Base-by-base conservation (phyloP, 805 yeast genomes). In the Candida corydali region DNA sequence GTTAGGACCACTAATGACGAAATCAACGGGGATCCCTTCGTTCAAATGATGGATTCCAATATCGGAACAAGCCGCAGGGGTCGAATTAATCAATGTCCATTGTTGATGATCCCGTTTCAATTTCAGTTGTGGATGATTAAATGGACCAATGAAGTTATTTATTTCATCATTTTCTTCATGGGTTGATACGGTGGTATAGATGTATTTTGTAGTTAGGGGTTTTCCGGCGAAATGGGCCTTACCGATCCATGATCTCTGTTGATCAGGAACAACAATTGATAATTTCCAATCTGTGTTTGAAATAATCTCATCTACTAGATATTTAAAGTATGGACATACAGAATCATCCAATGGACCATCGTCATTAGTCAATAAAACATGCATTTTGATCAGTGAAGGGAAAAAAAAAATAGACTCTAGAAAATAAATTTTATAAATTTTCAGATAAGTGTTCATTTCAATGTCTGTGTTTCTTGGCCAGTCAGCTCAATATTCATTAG, bases 11-110 rank as follows among this genome's bases (percentile, higher is more conserved):
- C 95, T 84, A 16, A 93, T 58, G 4, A 93, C 96, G 41, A 91
- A 64, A 59, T 93, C 97, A 16, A 89, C 77, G 1, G 82, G 82
- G 3, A 73, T 74, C 26, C 65, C 61, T 31, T 72, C 65, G 40
- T 73, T 68, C 38, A 88, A 56, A 52, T 86, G 87, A 50, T 86
- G 80, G 29, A 86, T 61, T 2, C 97, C 98, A 38, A 93, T 76
- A 59, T 91, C 96, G 3, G 95, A 75, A 60, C 97, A 87, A 2
- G 96, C 84, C 11, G 98, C 98, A 0, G 98, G 98, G 0, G 98
- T 93, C 28, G 96, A 95, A 57, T 86, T 88, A 8, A 93, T 65
- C 32, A 91, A 63, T 26, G 79, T 73, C 97, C 98, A 93, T 58
- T 87, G 95, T 49, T 81, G 80, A 0, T 34, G 26, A 2, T 41